A percentile compares a stretch with the other conserved stretches of the same genome.
These are phyloP conservation scores for Pseudocercospora ulei DNA, from an alignment of 2,329 filamentous ascomycete genomes.

Conservation along the genomic window DNA sequence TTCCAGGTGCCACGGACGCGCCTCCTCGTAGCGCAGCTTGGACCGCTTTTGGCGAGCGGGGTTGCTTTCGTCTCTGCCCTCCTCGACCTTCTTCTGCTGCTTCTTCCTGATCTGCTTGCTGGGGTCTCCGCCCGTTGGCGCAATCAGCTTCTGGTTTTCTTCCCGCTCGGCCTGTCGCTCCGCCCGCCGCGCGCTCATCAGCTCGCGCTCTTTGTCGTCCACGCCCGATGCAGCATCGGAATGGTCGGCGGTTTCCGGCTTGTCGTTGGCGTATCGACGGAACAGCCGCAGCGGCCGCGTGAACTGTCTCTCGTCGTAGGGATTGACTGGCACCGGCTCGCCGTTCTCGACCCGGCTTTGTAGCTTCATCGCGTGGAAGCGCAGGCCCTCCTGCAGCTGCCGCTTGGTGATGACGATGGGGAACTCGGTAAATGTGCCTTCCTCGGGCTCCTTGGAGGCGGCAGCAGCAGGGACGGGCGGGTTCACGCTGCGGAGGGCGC, in stretches of 20 bases:
- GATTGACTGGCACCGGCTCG: constrained; percentile 43
- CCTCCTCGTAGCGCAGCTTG: constrained; percentile 75
- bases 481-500: constrained; percentile 3
- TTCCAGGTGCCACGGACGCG: constrained; percentile 90
- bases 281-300: constrained; percentile 80
- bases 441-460: constrained; percentile 15
- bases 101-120: constrained; percentile 48
- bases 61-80: constrained; percentile 67
- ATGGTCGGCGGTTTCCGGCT: constrained; percentile 37
- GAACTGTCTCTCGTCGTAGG: constrained; percentile 71
- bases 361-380: constrained; percentile 81
- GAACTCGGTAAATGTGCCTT: constrained; percentile 41
- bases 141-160: constrained; percentile 83
- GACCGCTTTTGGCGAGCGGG: constrained; percentile 59
- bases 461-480: constrained; percentile 20
- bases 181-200: constrained; percentile 51
- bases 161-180: constrained; percentile 80
- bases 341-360: constrained; percentile 44
- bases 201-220: constrained; percentile 58
- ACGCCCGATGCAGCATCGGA: constrained; percentile 34
- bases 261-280: constrained; percentile 69
- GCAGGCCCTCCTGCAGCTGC: constrained; percentile 65
- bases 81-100: constrained; percentile 69
- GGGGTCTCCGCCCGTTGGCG: constrained; percentile 61
- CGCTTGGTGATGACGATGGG: constrained; percentile 77